phyloP scores from a whole-genome alignment of 2,329 filamentous ascomycete species.

The Zalaria obscura region DNA sequence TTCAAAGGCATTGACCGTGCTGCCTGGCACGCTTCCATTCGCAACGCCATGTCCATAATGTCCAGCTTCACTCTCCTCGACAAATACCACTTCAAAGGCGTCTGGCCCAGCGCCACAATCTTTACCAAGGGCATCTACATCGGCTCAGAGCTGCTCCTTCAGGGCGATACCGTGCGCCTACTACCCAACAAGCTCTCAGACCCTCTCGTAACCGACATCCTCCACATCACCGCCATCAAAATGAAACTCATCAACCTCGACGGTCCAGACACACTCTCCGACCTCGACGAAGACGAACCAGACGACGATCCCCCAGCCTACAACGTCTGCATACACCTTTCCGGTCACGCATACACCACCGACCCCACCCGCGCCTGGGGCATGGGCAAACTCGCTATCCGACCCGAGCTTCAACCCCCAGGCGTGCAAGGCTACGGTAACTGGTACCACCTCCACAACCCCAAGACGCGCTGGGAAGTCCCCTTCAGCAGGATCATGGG shows the following conservation, averaged over 20 bases:
- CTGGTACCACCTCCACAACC: constrained; percentile 37
- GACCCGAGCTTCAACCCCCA: constrained; percentile 19
- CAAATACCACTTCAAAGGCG: constrained; percentile 37
- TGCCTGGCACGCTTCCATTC: constrained; percentile 39
- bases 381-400: constrained; percentile 14
- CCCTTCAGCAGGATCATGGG: constrained; percentile 39
- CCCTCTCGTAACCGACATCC: constrained; percentile 31
- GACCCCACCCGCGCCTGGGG: constrained; percentile 18
- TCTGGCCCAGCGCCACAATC: constrained; percentile 40
- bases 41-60: constrained; percentile 37
- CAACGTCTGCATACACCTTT: constrained; percentile 31
- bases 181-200: constrained; percentile 11
- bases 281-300: constrained; percentile 25
- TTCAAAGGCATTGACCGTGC: constrained; percentile 22
- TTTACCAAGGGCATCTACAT: constrained; percentile 40
- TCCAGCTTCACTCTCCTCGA: constrained; percentile 39
- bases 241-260: constrained; percentile 35
- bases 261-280: constrained; percentile 18
- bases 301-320: constrained; percentile 29
- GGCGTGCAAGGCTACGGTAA: constrained; percentile 31
- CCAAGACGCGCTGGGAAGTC: constrained; percentile 24
- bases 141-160: constrained; percentile 39
- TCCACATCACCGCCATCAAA: constrained; percentile 39
- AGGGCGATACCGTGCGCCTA: constrained; percentile 42
- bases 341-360: constrained; percentile 34